Evolutionary conservation across 176 grass and related monocot species (phyloP), one percentile per base, ranked within the genome.

Genomic region (Bromus sterilis): DNA sequence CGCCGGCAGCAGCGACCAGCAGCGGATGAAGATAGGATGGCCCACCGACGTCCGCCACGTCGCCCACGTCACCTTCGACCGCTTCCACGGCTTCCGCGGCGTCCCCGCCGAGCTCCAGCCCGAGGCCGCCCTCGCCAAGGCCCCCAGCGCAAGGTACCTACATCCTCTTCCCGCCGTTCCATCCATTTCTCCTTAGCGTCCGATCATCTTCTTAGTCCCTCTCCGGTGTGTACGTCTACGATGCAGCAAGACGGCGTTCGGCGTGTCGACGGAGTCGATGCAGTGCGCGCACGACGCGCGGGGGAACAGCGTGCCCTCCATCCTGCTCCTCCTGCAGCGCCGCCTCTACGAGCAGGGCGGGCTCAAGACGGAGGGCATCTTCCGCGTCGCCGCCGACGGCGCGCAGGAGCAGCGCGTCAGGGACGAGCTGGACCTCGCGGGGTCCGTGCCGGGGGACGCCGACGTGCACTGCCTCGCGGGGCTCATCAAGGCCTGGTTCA

Each of bases 401-500:
- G 76, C 25, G 44, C 92, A 91, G 74, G 95, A 98, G 74, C 86
- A 88, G 60, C 46, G 56, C 48, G 79, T 91, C 9, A 74, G 92
- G 53, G 84, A 91, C 51, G 78, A 94, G 36, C 90, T 98, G 35
- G 88, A 94, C 49, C 89, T 86, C 80, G 46, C 84, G 39, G 95
- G 90, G 49, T 33, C 86, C 58, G 84, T 93, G 15, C 92, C 88
- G 2, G 88, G 91, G 25, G 76, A 33, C 23, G 42, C 87, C 40
- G 92, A 95, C 82, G 81, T 93, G 48, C 95, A 98, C 56, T 93
- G 88, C 88, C 66, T 95, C 10, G 86, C 95, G 5, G 95, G 95
- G 12, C 75, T 95, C 56, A 95, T 98, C 49, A 98, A 98, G 95
- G 92, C 95, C 0, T 98, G 95, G 95, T 98, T 95, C 83, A 83